Base-by-base conservation (phyloP, 2,329 filamentous ascomycete genomes). In the Diaporthe nobilis region DNA sequence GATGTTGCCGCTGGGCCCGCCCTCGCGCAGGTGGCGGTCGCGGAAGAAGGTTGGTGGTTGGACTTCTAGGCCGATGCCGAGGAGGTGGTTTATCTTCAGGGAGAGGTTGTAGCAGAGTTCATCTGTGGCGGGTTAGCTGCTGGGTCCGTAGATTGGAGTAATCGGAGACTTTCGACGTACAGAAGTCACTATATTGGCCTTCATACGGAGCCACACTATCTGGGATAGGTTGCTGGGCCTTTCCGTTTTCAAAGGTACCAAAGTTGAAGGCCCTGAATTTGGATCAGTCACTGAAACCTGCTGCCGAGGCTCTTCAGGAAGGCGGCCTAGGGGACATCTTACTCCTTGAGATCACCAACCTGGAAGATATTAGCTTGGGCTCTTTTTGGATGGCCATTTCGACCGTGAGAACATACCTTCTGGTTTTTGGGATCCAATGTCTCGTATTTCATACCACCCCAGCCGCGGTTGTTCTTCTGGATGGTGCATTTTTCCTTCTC, bases 321-420 rank as follows among this genome's bases (percentile, higher is more conserved):
- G 13, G 6, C 6, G 6, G 12, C 31, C 10, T 17, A 13, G 2
- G 60, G 31, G 13, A 39, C 1, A 22, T 80, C 86, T 80, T 85
- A 96, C 94, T 98, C 95, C 88, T 98, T 98, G 80, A 95, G 95
- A 81, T 98, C 95, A 22, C 95, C 94, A 44, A 92, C 88, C 92
- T 95, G 78, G 51, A 25, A 44, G 53, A 63, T n/a, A 3, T 20
- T 71, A 75, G 76, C 58, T 31, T 53, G 44, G 1, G 58, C 63
- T n/a, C n/a, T 28, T 58, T 58, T 60, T 65, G 53, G 39, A 71
- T 58, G 12, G 37, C 20, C 4, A 4, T 51, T n/a, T n/a, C 5
- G n/a, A 13, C 7, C 22, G 0, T n/a, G 10, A 31, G 8, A 12
- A 82, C 85, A 81, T 87, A 94, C 94, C 84, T 92, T 91, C 83